These are phyloP conservation scores for Naganishia sp. DNA, from an alignment of 1,284 basidiomycete species.

Conservation along the genomic window DNA sequence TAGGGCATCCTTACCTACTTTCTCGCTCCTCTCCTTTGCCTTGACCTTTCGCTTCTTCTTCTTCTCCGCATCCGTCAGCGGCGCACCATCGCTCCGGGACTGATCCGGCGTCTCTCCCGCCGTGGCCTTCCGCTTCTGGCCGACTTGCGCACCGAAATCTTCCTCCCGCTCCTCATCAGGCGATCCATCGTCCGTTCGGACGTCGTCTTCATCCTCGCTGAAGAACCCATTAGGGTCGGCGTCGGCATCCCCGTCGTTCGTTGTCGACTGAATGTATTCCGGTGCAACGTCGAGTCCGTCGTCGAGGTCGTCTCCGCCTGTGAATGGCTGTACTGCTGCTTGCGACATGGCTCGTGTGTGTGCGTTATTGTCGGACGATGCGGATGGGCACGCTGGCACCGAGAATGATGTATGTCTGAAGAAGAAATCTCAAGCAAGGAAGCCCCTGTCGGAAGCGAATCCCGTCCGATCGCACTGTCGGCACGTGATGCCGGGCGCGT, in stretches of 20 bases:
- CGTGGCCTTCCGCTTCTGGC: slow-evolving; percentile 29
- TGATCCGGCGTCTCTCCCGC: slow-evolving; percentile 25
- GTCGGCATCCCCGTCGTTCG: slow-evolving; percentile 28
- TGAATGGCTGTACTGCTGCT: slow-evolving; percentile 18
- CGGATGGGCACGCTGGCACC: not conserved
- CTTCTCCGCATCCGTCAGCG: slow-evolving; percentile 34
- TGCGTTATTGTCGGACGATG: not conserved
- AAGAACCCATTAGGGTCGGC: slow-evolving; percentile 30
- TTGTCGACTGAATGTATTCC: slow-evolving; percentile 34
- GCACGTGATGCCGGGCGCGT: slow-evolving; percentile 8
- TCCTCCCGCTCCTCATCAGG: slow-evolving; percentile 20
- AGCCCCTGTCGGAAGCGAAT: not conserved
- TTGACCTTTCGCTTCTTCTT: slow-evolving; percentile 39
- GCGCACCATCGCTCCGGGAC: slow-evolving; percentile 23
- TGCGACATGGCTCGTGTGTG: slow-evolving; percentile 5
- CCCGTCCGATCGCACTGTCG: not conserved
- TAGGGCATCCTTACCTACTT: slow-evolving; percentile 27
- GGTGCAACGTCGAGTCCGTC: slow-evolving; percentile 46
- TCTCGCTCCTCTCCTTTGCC: slow-evolving; percentile 34
- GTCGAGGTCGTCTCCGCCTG: slow-evolving; percentile 49
- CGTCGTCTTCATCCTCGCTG: slow-evolving; percentile 32
- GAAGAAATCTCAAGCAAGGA: not conserved
- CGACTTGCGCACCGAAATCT: slow-evolving; percentile 28
- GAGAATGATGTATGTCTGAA: not conserved
- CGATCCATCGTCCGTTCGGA: not conserved